These are phyloP conservation scores for Saccharomyces jurei DNA, from an alignment of 805 yeast species.

Conservation along the genomic window DNA sequence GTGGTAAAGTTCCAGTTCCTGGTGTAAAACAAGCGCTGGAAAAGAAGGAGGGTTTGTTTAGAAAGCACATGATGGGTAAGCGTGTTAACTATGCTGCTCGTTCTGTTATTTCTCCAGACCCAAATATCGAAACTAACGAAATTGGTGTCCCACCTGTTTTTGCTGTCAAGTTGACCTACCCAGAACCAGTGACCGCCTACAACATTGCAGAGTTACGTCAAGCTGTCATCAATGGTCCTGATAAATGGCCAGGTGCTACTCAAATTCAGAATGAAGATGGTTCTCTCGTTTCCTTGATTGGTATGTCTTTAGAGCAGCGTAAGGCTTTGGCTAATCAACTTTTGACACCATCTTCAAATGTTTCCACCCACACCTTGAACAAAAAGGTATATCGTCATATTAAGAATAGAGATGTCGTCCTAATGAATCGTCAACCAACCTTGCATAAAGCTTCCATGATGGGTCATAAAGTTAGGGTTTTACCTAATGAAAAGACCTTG, in stretches of 20 bases:
- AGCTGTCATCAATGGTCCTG: constrained; percentile 96
- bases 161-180: constrained; percentile 90
- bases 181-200: constrained; percentile 93
- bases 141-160: constrained; percentile 99
- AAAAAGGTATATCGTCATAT: constrained; percentile 94
- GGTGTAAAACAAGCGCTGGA: constrained; percentile 97
- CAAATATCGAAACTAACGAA: constrained; percentile 93
- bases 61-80: constrained; percentile 99
- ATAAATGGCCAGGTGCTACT: constrained; percentile 97
- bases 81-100: constrained; percentile 98
- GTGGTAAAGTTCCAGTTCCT: constrained; percentile 65
- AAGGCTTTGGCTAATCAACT: constrained; percentile 91
- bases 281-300: constrained; percentile 64
- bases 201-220: constrained; percentile 85
- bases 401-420: constrained; percentile 86
- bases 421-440: constrained; percentile 99
- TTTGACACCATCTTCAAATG: constrained; percentile 69
- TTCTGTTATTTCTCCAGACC: constrained; percentile 98
- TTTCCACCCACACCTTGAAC: constrained; percentile 55
- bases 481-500: constrained; percentile 95
- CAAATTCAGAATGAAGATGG: constrained; percentile 97
- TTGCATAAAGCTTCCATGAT: constrained; percentile 99
- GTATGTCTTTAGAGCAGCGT: constrained; percentile 89
- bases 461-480: constrained; percentile 96
- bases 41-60: constrained; percentile 95